Percentiles rank a stretch among this genome's conserved stretches.
phyloP scores from a whole-genome alignment of 2,329 filamentous ascomycete genomes.

The Mariannaea elegans region DNA sequence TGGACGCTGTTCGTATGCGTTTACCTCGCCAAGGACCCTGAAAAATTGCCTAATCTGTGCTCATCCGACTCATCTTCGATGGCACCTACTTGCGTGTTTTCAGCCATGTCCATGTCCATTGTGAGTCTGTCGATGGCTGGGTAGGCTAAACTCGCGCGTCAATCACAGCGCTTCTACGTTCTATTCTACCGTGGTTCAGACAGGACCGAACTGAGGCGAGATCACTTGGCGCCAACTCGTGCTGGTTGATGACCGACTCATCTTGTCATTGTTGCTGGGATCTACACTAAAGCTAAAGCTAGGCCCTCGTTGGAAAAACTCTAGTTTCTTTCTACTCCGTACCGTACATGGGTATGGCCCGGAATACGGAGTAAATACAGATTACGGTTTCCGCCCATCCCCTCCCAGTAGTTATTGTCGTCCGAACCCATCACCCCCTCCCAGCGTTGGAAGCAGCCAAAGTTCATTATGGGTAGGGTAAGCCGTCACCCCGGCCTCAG shows the following conservation, averaged over 20 bases:
- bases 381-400: slow-evolving; percentile 4
- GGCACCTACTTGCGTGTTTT: background rate
- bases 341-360: too few relatives aligned
- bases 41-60: slow-evolving; percentile 14
- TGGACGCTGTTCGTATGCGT: background rate
- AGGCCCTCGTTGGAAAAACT: slow-evolving; percentile 10
- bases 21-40: background rate
- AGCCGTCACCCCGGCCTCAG: too few relatives aligned
- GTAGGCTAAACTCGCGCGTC: background rate
- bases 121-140: background rate
- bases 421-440: too few relatives aligned
- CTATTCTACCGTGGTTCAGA: background rate
- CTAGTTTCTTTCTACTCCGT: background rate
- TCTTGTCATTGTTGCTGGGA: slow-evolving; percentile 11
- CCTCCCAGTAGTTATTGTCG: too few relatives aligned
- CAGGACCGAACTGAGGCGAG: background rate
- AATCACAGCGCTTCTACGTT: background rate
- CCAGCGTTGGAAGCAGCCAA: too few relatives aligned
- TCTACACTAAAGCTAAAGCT: slow-evolving; percentile 23
- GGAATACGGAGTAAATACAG: too few relatives aligned
- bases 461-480: too few relatives aligned
- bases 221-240: background rate
- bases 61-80: background rate
- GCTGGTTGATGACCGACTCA: slow-evolving; percentile 7
- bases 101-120: background rate